A percentile compares a stretch with the other conserved stretches of the same genome.
phyloP scores from a whole-genome alignment of 1,284 basidiomycete genomes.

The Fistulinella staudtii region DNA sequence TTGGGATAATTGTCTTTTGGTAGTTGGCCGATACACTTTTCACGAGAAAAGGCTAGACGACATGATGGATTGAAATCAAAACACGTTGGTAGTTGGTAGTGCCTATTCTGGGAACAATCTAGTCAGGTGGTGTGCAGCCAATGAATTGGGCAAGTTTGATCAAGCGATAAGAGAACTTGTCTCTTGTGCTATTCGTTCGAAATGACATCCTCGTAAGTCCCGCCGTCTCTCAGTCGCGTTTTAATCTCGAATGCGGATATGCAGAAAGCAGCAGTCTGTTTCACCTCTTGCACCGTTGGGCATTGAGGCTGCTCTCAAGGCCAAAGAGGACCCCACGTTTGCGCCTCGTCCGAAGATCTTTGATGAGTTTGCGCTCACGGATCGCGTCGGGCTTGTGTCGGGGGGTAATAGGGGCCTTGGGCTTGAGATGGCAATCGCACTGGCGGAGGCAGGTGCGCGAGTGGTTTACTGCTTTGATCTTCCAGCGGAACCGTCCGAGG shows the following conservation, averaged over 20 bases:
- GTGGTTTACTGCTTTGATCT: conserved; percentile 78
- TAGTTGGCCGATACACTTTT: too few relatives aligned
- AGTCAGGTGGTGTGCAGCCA: neutral
- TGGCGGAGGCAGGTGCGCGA: conserved; percentile 75
- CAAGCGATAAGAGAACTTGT: conserved; percentile 10
- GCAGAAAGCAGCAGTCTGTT: conserved; percentile 36
- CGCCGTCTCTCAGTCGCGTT: neutral
- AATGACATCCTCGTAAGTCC: conserved; percentile 22
- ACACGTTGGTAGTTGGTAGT: too few relatives aligned
- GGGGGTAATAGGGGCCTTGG: conserved; percentile 81
- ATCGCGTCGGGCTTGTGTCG: conserved; percentile 72
- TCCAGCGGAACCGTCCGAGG: conserved; percentile 57
- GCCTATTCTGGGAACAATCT: neutral
- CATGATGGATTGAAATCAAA: too few relatives aligned
- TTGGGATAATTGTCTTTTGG: too few relatives aligned
- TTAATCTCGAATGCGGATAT: neutral
- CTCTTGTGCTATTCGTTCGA: neutral
- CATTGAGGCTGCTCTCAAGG: conserved; percentile 54
- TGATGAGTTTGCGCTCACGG: conserved; percentile 71
- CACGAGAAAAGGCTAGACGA: too few relatives aligned
- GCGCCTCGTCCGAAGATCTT: conserved; percentile 50
- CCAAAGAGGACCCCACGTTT: conserved; percentile 33
- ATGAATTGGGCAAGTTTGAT: conserved; percentile 2
- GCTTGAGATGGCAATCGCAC: conserved; percentile 75
- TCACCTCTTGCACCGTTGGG: conserved; percentile 61